Percentiles rank a stretch among this genome's conserved stretches.
These are phyloP conservation scores for Ascocoryne sarcoides DNA, from an alignment of 2,329 filamentous ascomycete species.

Conservation along the genomic window DNA sequence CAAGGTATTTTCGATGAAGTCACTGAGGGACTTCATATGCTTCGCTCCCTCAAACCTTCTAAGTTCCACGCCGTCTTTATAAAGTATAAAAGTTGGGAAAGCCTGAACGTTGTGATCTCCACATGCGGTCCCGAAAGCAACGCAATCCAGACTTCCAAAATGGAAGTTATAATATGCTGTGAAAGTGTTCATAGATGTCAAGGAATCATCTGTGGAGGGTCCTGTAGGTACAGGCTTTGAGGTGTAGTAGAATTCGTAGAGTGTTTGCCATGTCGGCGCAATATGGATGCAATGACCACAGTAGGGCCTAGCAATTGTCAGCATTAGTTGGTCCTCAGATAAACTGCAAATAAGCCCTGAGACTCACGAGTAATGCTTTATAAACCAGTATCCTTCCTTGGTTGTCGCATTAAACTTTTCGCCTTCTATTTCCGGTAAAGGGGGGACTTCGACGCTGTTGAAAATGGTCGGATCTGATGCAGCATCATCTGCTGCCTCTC, in stretches of 20 bases:
- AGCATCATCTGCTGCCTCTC: slow-evolving; percentile 21
- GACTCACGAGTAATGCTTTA: slow-evolving; percentile 29
- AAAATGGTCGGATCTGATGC: slow-evolving; percentile 34
- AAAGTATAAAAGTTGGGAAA: slow-evolving; percentile 73
- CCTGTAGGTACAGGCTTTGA: slow-evolving; percentile 53
- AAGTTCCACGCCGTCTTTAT: slow-evolving; percentile 64
- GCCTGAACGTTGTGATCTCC: slow-evolving; percentile 53
- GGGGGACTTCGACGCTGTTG: slow-evolving; percentile 42
- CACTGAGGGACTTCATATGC: slow-evolving; percentile 55
- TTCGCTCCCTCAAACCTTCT: slow-evolving; percentile 59
- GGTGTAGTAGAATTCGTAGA: slow-evolving; percentile 85
- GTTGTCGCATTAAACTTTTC: slow-evolving; percentile 32
- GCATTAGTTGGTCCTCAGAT: not conserved
- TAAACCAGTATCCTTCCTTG: slow-evolving; percentile 28
- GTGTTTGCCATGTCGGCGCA: slow-evolving; percentile 79
- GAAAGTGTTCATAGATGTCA: slow-evolving; percentile 49
- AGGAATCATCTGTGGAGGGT: slow-evolving; percentile 31
- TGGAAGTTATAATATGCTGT: slow-evolving; percentile 80
- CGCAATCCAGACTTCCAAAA: slow-evolving; percentile 79
- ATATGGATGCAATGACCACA: slow-evolving; percentile 36
- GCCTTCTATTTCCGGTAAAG: slow-evolving; percentile 39
- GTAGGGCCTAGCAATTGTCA: slow-evolving; percentile 19
- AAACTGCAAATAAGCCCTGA: not conserved
- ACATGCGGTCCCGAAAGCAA: slow-evolving; percentile 75
- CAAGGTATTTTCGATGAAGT: slow-evolving; percentile 65